These are phyloP conservation scores for Ogataea allantospora DNA, from an alignment of 805 yeast genomes.

Conservation along the genomic window DNA sequence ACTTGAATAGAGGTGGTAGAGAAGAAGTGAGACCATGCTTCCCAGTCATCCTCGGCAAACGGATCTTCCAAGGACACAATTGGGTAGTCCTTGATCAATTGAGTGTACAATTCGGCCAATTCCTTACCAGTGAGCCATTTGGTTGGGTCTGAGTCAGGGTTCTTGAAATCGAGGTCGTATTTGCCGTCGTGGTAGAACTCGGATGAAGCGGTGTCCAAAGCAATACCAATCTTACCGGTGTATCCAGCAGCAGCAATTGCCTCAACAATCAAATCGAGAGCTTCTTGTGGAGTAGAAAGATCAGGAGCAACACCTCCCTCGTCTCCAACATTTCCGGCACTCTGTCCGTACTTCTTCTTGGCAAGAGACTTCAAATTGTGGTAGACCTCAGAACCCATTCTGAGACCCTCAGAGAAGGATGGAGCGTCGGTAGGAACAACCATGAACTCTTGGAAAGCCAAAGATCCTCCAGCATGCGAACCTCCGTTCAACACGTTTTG, in stretches of 20 bases:
- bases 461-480: slow-evolving; percentile 99
- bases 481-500: slow-evolving; percentile 99
- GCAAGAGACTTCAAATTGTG: slow-evolving; percentile 91
- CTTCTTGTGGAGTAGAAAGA: slow-evolving; percentile 93
- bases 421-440: slow-evolving; percentile 93
- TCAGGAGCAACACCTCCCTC: slow-evolving; percentile 99
- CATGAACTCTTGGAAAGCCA: slow-evolving; percentile 99
- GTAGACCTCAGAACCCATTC: slow-evolving; percentile 98
- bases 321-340: slow-evolving; percentile 99
- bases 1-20: slow-evolving; percentile 75
- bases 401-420: slow-evolving; percentile 90
- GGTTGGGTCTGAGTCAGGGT: slow-evolving; percentile 86
- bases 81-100: slow-evolving; percentile 87
- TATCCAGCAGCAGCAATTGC: slow-evolving; percentile 95
- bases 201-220: slow-evolving; percentile 94
- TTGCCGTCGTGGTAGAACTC: slow-evolving; percentile 96
- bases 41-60: slow-evolving; percentile 99
- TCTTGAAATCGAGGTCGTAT: slow-evolving; percentile 98
- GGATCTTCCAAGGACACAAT: slow-evolving; percentile 98
- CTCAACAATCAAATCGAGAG: slow-evolving; percentile 85
- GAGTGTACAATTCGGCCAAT: slow-evolving; percentile 80
- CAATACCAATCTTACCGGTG: slow-evolving; percentile 88
- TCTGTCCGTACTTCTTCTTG: slow-evolving; percentile 93
- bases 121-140: slow-evolving; percentile 89
- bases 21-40: slow-evolving; percentile 91